Evolutionary conservation across 768 basidiomycete genomes (phyloP).

Genomic region (Hygrophorus russula): DNA sequence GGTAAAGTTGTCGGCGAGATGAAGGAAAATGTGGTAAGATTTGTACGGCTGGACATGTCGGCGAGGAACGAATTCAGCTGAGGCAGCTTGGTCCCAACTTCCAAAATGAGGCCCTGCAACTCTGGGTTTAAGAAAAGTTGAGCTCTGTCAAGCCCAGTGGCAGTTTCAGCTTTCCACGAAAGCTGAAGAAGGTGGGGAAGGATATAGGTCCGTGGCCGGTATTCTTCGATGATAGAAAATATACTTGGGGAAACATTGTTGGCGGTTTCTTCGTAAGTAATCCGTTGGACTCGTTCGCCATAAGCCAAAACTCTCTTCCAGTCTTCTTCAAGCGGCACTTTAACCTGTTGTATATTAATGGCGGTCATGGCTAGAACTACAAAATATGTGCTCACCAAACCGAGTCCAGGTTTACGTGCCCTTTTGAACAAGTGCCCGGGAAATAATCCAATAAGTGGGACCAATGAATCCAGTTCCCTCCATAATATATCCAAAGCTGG

Average conservation of each 20-base stretch:
- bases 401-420: constrained; percentile 60
- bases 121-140: constrained; percentile 56
- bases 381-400: constrained; percentile 43
- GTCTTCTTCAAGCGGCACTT: constrained; percentile 52
- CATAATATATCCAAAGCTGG: constrained; percentile 64
- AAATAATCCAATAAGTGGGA: constrained; percentile 63
- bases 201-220: constrained; percentile 49
- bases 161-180: constrained; percentile 61
- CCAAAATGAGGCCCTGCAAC: constrained; percentile 48
- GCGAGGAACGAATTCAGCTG: constrained; percentile 53
- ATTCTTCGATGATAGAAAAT: constrained; percentile 56
- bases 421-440: constrained; percentile 58
- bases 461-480: constrained; percentile 67
- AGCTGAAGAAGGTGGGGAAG: constrained; percentile 61
- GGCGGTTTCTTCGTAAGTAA: constrained; percentile 59
- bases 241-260: constrained; percentile 54
- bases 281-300: constrained; percentile 53
- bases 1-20: constrained; percentile 59
- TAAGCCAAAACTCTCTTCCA: constrained; percentile 60
- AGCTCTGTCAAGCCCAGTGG: constrained; percentile 54
- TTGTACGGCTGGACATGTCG: constrained; percentile 51
- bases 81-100: constrained; percentile 47
- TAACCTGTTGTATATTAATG: constrained; percentile 27
- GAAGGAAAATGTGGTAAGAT: constrained; percentile 59
- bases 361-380: background rate